Conservation (phyloP, 78 protist genomes). For the Guillardia theta region DNA sequence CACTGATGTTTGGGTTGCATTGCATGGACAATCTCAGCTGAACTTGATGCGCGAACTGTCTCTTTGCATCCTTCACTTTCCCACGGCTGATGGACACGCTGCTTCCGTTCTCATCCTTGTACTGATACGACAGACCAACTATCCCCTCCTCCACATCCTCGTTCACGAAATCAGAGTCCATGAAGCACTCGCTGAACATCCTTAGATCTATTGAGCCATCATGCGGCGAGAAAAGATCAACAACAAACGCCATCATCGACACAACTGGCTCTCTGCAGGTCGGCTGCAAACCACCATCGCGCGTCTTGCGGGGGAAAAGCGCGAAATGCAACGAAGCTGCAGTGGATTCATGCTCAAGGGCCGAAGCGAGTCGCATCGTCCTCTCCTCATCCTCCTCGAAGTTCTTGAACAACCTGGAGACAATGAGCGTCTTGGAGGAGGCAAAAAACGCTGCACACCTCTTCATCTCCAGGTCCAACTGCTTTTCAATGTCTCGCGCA, state of each 20-base stretch:
- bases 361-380: not conserved
- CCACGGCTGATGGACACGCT: not conserved
- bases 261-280: slow-evolving; percentile 20
- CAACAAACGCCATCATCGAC: slow-evolving; percentile 30
- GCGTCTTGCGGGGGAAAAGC: not conserved
- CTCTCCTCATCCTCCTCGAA: slow-evolving; percentile 31
- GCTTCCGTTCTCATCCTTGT: not conserved
- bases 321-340: slow-evolving; percentile 1
- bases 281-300: slow-evolving; percentile 20
- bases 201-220: not conserved
- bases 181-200: not conserved
- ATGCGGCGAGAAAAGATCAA: not conserved
- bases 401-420: not conserved
- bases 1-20: slow-evolving; percentile 7
- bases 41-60: slow-evolving; percentile 37
- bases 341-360: not conserved
- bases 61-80: slow-evolving; percentile 16
- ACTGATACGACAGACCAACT: not conserved
- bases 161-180: not conserved
- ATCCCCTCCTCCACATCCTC: slow-evolving; percentile 14
- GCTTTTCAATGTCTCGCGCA: not conserved
- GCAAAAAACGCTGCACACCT: not conserved
- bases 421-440: not conserved
- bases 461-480: not conserved
- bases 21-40: not conserved